phyloP scores from a whole-genome alignment of 768 basidiomycete genomes.

The Agaricus subrufescens region DNA sequence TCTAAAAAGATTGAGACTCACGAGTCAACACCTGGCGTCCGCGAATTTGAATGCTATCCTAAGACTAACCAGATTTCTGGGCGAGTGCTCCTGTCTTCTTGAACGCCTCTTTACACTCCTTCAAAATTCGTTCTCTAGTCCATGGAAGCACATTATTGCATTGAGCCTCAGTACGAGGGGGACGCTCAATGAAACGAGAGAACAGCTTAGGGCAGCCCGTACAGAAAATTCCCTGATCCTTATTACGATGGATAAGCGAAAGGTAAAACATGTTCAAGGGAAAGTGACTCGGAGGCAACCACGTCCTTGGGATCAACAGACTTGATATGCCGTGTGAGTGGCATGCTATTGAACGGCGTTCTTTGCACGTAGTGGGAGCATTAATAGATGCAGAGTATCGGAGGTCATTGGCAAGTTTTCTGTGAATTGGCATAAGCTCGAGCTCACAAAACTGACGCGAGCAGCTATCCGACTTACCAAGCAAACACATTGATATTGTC shows the following conservation, averaged over 20 bases:
- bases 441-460: not conserved
- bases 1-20: conserved; percentile 20
- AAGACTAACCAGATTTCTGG: conserved; percentile 15
- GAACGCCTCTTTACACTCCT: conserved; percentile 42
- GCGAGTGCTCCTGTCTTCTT: conserved; percentile 32
- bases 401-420: conserved; percentile 67
- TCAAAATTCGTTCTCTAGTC: conserved; percentile 42
- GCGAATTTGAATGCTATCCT: conserved; percentile 44
- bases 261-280: not conserved
- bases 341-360: conserved; percentile 57
- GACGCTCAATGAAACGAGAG: conserved; percentile 28
- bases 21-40: conserved; percentile 57
- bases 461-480: conserved; percentile 30
- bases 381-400: conserved; percentile 58
- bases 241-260: conserved; percentile 9
- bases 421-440: conserved; percentile 19
- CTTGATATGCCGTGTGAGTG: conserved; percentile 39
- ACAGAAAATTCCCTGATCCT: conserved; percentile 58
- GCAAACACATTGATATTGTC: conserved; percentile 47
- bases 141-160: conserved; percentile 35
- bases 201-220: conserved; percentile 52
- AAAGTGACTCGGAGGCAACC: conserved; percentile 53
- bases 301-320: conserved; percentile 58
- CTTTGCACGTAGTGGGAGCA: conserved; percentile 34
- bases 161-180: conserved; percentile 33